phyloP scores from a whole-genome alignment of 441 rosid genomes.

The Codiaeum variegatum region DNA sequence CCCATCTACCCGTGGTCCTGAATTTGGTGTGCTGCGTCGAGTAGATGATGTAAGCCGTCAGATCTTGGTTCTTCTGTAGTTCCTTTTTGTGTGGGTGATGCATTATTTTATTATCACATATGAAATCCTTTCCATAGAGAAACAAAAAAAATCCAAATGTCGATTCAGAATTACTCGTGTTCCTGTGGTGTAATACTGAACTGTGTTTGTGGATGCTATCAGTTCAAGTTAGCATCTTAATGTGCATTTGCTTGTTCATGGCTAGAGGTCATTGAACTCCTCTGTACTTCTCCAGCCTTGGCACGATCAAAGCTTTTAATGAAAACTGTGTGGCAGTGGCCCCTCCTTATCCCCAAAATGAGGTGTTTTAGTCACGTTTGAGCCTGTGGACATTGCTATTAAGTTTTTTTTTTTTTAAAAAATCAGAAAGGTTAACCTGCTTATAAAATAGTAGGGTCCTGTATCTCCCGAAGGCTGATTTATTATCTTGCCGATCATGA shows the following conservation, averaged over 20 bases:
- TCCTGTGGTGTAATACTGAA: background rate
- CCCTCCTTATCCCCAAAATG: background rate
- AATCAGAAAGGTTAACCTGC: background rate
- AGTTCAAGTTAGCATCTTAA: background rate
- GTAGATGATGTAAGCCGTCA: constrained; percentile 77
- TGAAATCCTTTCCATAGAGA: background rate
- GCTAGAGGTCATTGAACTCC: background rate
- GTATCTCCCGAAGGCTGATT: background rate
- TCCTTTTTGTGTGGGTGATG: constrained; percentile 10
- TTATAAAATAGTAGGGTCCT: background rate
- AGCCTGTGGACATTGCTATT: no score
- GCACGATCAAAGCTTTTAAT: background rate
- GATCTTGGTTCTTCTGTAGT: constrained; percentile 10
- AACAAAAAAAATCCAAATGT: background rate
- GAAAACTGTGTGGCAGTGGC: background rate
- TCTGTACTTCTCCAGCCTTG: background rate
- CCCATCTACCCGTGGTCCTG: constrained; percentile 75
- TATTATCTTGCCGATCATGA: background rate
- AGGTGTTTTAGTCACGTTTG: background rate
- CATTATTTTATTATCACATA: background rate
- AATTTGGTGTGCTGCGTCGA: constrained; percentile 82
- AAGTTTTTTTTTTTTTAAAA: background rate
- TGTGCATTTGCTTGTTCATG: background rate
- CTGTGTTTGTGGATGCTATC: background rate
- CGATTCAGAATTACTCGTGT: background rate